Evolutionary conservation across 2,329 filamentous ascomycete genomes (phyloP), one percentile per base, ranked within the genome.

Genomic region (Myotisia sp.): DNA sequence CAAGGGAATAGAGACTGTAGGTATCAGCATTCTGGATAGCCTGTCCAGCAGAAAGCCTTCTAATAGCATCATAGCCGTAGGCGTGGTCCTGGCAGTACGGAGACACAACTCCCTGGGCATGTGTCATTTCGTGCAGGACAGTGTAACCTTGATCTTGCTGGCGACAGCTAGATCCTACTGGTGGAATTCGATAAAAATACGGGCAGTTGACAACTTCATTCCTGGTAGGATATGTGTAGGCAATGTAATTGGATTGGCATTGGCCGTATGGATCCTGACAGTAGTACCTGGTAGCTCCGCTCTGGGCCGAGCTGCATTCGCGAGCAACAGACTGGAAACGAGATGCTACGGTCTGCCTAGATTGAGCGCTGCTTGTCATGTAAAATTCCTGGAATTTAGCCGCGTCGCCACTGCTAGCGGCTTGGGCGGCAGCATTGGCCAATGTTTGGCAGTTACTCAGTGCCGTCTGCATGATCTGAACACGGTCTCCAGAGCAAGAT

Each of bases 11-110:
- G 17, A 71, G 52, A 3, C 65, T 63, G 45, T 64, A 78, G 0
- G 67, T 70, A 48, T 80, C 76, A n/a, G 76, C 76, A 42, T 80
- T 76, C 46, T 65, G 60, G 6, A 79, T 48, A 32, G 74, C 73
- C 47, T 69, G 53, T 3, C 52, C 46, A 0, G 61, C 60, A 4
- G 54, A 60, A 41, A 79, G 51, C 5, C 54, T 47, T 3, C 49
- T 59, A 6, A 55, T 51, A 32, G 63, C 63, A 6, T 61, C 51
- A 45, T 76, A 79, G 14, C 70, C 73, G 43, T 72, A 73, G 17
- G 60, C 67, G 33, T 67, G 58, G 47, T 80, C 76, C 1, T 64
- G 51, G 2, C 75, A 78, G 4, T 72, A 70, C 38, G 70, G 70
- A 41, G 44, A 52, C 40, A 56, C 65, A 6, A 68, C 61, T 55